Conservation (phyloP, 2,329 filamentous ascomycete species). For the Ophiocordyceps australis region DNA sequence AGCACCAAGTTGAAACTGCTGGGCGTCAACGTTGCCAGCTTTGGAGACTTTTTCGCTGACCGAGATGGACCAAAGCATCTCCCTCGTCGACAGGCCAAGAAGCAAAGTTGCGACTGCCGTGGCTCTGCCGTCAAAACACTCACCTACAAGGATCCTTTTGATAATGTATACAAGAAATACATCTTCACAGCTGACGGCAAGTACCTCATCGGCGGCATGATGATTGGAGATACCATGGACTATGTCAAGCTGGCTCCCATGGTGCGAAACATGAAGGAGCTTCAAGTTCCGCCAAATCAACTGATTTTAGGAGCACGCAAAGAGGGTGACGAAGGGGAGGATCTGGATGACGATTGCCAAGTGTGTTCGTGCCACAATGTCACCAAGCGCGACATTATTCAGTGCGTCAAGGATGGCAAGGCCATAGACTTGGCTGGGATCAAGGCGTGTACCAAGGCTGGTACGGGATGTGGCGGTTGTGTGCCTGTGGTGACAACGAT, state of each 20-base stretch:
- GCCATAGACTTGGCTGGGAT: conserved; percentile 71
- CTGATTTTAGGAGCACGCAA: conserved; percentile 67
- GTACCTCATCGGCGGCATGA: conserved; percentile 86
- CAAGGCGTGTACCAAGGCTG: conserved; percentile 82
- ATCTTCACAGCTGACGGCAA: conserved; percentile 81
- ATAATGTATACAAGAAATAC: conserved; percentile 85
- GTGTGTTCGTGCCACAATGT: conserved; percentile 92
- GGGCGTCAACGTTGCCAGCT: conserved; percentile 81
- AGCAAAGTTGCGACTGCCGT: conserved; percentile 1
- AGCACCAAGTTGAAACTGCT: conserved; percentile 85
- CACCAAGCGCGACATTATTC: conserved; percentile 62
- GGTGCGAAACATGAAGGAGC: conserved; percentile 64
- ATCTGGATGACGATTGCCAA: conserved; percentile 71
- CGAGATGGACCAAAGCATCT: conserved; percentile 61
- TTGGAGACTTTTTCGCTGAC: conserved; percentile 87
- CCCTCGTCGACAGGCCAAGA: conserved; percentile 35
- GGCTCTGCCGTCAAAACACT: conserved; percentile 49
- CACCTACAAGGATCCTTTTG: conserved; percentile 78
- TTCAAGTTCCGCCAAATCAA: conserved; percentile 63
- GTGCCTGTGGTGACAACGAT: conserved; percentile 78
- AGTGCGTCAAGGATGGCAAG: conserved; percentile 53
- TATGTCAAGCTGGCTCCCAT: conserved; percentile 79
- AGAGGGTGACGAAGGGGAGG: conserved; percentile 52
- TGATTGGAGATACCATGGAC: conserved; percentile 85
- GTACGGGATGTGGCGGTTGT: conserved; percentile 79